Conservation (phyloP, 2,329 filamentous ascomycete genomes). For the Ampelomyces quisqualis region DNA sequence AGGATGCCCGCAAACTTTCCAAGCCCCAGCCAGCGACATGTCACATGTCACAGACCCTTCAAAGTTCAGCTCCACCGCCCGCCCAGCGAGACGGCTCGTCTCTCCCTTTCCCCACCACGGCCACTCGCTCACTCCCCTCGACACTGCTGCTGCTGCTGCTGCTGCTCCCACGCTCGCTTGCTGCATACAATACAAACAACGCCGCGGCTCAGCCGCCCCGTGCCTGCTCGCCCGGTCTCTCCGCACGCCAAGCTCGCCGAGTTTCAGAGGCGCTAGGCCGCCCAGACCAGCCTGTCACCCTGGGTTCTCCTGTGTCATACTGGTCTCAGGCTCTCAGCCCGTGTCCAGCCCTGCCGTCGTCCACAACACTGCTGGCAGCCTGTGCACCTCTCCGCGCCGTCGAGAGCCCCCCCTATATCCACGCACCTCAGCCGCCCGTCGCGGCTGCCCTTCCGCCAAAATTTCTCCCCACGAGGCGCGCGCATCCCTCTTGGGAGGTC, state of each 20-base stretch:
- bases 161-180: not conserved
- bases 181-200: not conserved
- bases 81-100: slow-evolving; percentile 10
- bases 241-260: slow-evolving; percentile 26
- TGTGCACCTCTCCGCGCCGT: slow-evolving; percentile 14
- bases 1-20: too few relatives aligned
- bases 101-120: not conserved
- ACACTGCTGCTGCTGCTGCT: not conserved
- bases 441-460: slow-evolving; percentile 48
- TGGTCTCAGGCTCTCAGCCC: slow-evolving; percentile 38
- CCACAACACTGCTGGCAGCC: slow-evolving; percentile 9
- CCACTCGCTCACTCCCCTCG: not conserved
- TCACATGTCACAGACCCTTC: too few relatives aligned
- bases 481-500: slow-evolving; percentile 61
- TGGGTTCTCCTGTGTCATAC: slow-evolving; percentile 28
- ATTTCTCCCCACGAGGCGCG: slow-evolving; percentile 59
- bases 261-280: slow-evolving; percentile 26
- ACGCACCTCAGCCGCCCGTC: slow-evolving; percentile 34
- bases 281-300: slow-evolving; percentile 20
- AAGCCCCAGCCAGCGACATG: too few relatives aligned
- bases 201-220: too few relatives aligned
- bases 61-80: slow-evolving; percentile 16
- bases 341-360: slow-evolving; percentile 24
- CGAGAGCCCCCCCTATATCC: slow-evolving; percentile 19
- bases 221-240: slow-evolving; percentile 19